Conservation (phyloP, 2,329 filamentous ascomycete species). For the Claviceps africana region DNA sequence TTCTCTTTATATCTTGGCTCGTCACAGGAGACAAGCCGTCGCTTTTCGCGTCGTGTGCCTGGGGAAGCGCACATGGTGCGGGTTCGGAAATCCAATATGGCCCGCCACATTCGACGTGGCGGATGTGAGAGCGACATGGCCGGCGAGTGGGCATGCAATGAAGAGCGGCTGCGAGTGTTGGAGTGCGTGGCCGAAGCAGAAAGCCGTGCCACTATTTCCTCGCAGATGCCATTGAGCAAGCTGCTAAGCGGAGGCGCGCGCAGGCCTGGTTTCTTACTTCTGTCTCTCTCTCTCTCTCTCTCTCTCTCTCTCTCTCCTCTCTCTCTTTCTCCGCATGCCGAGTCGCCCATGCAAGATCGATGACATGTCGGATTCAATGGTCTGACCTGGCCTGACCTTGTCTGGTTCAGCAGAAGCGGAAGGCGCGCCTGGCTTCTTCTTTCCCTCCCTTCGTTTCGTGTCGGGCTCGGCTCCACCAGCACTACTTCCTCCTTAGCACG, state of each 20-base stretch:
- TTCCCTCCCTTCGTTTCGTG: neutral
- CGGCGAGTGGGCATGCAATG: neutral
- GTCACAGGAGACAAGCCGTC: neutral
- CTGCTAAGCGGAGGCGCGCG: neutral
- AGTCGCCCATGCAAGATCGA: neutral
- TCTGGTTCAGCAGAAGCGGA: neutral
- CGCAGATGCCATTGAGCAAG: neutral
- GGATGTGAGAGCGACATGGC: neutral
- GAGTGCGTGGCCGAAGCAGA: neutral
- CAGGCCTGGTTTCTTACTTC: too few relatives aligned
- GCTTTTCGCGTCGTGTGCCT: neutral
- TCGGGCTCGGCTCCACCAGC: neutral
- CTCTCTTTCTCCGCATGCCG: neutral
- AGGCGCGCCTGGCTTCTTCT: neutral
- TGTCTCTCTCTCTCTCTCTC: too few relatives aligned
- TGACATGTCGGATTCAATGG: conserved; percentile 1
- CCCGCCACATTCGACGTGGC: neutral
- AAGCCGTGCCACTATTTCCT: neutral
- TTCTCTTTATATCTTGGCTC: neutral
- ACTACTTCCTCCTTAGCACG: too few relatives aligned
- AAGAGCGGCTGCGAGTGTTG: neutral
- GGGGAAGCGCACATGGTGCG: neutral
- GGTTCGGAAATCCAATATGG: neutral
- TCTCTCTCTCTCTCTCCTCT: neutral
- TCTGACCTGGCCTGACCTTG: neutral